Percentiles rank a stretch among this genome's conserved stretches.
Conservation (phyloP, 2,329 filamentous ascomycete species). For the Pyrenochaeta sp. region DNA sequence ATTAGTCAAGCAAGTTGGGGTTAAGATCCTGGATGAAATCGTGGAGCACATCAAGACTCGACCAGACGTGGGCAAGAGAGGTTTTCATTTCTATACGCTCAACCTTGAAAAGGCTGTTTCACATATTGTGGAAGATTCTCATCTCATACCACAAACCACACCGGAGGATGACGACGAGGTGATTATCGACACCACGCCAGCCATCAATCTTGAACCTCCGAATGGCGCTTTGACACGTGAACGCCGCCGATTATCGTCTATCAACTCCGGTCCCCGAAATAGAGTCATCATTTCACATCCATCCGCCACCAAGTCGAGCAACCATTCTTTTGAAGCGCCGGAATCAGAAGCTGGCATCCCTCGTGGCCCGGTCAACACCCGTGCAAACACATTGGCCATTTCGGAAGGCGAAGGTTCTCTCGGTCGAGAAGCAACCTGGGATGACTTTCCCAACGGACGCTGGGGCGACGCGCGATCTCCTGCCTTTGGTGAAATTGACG, state of each 20-base stretch:
- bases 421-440: constrained; percentile 96
- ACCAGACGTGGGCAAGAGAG: constrained; percentile 55
- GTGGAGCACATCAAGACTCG: constrained; percentile 78
- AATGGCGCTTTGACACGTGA: constrained; percentile 30
- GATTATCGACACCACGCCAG: constrained; percentile 57
- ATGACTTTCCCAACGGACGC: constrained; percentile 95
- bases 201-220: constrained; percentile 41
- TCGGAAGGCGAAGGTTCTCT: constrained; percentile 91
- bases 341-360: constrained; percentile 81
- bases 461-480: constrained; percentile 89
- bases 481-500: constrained; percentile 95
- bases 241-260: constrained; percentile 73
- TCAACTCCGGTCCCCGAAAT: constrained; percentile 87
- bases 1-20: constrained; percentile 78
- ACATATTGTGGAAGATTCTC: constrained; percentile 84
- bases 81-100: constrained; percentile 97
- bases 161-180: constrained; percentile 51
- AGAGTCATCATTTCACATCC: constrained; percentile 79
- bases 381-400: constrained; percentile 87
- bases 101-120: constrained; percentile 96
- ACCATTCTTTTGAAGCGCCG: constrained; percentile 67
- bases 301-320: constrained; percentile 61
- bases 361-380: constrained; percentile 72
- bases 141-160: constrained; percentile 72
- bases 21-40: constrained; percentile 84